Evolutionary conservation across 768 basidiomycete genomes (phyloP), one percentile per base, ranked within the genome.

Genomic region (Hericium erinaceus): DNA sequence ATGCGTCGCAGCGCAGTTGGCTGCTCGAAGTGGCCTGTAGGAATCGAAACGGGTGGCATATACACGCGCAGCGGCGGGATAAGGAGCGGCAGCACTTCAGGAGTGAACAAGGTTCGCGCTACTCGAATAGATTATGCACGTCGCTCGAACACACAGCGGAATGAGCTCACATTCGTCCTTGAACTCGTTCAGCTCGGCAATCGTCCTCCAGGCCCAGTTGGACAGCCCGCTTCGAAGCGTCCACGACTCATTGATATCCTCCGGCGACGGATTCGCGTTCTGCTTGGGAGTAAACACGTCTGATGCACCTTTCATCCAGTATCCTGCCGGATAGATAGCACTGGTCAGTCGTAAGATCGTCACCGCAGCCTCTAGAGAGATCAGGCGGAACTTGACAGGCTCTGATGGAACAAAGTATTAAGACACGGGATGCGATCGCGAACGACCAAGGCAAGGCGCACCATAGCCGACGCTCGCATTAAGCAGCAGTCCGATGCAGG

Each of bases 381-480:
- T 82, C 39, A 94, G 74, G 48, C 82, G 78, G 50, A 73, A 77
- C 68, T 83, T 85, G 57, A 90, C 83, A 46, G 86, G 78, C 64
- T 90, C 91, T 93, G 64, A 26, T 56, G 41, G 15, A 3, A 28
- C 44, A 44, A 15, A 41, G 58, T 28, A 48, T 56, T 44, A n/a
- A 5, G 53, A 58, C 41, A 20, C 51, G n/a, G 44, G 37, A 54
- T 48, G 39, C 39, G 8, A 50, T 24, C 7, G 13, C n/a, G 37
- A 49, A 6, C 52, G 12, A 69, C 80, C 54, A 62, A 89, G 91
- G 44, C 15, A 22, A 46, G 16, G 69, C 80, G 55, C 63, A 89
- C 92, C 88, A 67, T 82, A 91, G 56, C 83, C 84, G 46, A 93
- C 74, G 61, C 85, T 83, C 12, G 83, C 81, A 65, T 94, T 94